Base-by-base conservation (phyloP, 208 protist genomes). In the Leishmania braziliensis region DNA sequence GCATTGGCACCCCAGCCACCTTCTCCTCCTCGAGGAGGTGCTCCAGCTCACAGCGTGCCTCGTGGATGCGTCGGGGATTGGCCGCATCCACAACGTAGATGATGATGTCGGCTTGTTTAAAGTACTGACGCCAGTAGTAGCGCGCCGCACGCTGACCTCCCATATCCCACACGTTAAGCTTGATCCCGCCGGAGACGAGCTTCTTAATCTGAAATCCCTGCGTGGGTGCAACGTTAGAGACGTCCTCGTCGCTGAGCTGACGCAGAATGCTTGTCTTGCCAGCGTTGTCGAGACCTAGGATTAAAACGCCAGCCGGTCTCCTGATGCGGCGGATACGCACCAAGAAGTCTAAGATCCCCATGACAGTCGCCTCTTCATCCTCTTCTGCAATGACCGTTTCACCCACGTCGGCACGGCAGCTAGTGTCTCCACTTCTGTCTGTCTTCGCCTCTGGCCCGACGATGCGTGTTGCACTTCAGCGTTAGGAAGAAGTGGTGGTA, bases 151-250 rank as follows among this genome's bases (percentile, higher is more conserved):
- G 90, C 84, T 99, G 98, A 16, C 98, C 99, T 29, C 99, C 98
- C 83, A 99, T 98, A 88, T 99, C 99, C 97, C 98, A 99, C 46
- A 99, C 95, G 84, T 99, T 99, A 51, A 99, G 88, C 82, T 99
- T 99, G 66, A 99, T 92, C 9, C 93, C 91, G 16, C 95, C 88
- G 8, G 89, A 85, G 29, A 86, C 51, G 8, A 99, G 86, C 29
- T 94, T 97, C 89, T 99, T 99, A 66, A 99, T 98, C 77, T 99
- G 98, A 84, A 99, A 99, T 18, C 99, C 99, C 75, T 99, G 97
- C 26, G 99, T 99, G 48, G 98, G 98, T 73, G 93, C 98, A 23
- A 98, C 96, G 71, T 96, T 85, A 14, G 89, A 91, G 33, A 97
- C 93, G 74, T 99, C 97, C 78, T 99, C 98, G 63, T 98, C 93